Conservation (phyloP, 1,284 basidiomycete genomes). For the Marasmius tenuissimus region DNA sequence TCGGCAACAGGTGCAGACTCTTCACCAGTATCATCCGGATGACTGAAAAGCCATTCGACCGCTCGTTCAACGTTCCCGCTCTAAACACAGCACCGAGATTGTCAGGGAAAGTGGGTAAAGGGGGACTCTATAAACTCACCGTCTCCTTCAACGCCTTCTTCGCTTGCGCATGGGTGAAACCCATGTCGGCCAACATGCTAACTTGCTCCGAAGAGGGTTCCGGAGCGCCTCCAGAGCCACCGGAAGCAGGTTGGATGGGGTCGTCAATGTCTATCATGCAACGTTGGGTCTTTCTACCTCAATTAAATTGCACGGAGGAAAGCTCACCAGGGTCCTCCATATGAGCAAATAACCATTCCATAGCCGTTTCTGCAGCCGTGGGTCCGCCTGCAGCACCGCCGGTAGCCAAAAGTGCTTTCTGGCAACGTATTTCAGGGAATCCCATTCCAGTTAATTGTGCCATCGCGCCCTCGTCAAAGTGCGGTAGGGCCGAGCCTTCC, state of each 20-base stretch:
- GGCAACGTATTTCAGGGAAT: slow-evolving; percentile 80
- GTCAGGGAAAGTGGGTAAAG: no score
- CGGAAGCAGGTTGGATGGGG: slow-evolving; percentile 54
- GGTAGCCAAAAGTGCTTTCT: slow-evolving; percentile 89
- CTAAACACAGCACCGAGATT: slow-evolving; percentile 32
- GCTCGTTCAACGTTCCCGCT: slow-evolving; percentile 80
- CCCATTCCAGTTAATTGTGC: slow-evolving; percentile 84
- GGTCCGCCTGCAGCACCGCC: slow-evolving; percentile 57
- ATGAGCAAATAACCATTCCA: slow-evolving; percentile 95
- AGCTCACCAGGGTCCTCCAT: slow-evolving; percentile 88
- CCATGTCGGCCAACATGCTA: slow-evolving; percentile 85
- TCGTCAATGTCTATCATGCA: slow-evolving; percentile 75
- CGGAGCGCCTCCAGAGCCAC: slow-evolving; percentile 27
- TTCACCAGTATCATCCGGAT: slow-evolving; percentile 86
- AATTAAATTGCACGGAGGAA: background rate
- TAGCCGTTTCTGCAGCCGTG: slow-evolving; percentile 68
- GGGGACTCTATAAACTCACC: slow-evolving; percentile 40
- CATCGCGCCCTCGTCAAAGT: slow-evolving; percentile 77
- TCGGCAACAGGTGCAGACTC: slow-evolving; percentile 37
- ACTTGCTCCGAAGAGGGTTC: slow-evolving; percentile 75
- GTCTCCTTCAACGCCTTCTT: slow-evolving; percentile 87
- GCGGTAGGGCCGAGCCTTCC: slow-evolving; percentile 42
- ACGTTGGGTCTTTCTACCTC: background rate
- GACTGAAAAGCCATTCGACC: slow-evolving; percentile 96
- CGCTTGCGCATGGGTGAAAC: slow-evolving; percentile 85